Evolutionary conservation across 2,329 filamentous ascomycete genomes (phyloP), one percentile per base, ranked within the genome.

Genomic region (Fusarium dlaminii): DNA sequence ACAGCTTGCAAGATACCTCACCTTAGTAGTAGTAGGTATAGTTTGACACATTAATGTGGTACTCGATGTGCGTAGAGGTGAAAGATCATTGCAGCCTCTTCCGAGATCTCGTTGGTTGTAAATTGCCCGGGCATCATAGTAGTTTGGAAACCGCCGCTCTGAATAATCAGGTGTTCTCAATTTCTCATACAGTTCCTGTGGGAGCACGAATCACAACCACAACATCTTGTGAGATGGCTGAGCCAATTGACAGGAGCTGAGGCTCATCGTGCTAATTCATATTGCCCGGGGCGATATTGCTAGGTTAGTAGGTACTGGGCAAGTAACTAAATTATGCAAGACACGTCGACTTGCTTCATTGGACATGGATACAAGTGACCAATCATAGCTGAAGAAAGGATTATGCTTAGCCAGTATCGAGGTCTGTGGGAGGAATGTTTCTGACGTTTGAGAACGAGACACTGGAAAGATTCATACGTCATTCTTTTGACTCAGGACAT

Each of bases 301-400:
- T n/a, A 39, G 24, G 24, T 20, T 30, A 36, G 24, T 36, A 51
- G 27, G 30, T 59, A 36, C 52, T n/a, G 24, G 22, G 12, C 29
- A 43, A 30, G 27, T 56, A n/a, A 43, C 36, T 56, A 56, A 29
- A 34, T 37, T 30, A 78, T 79, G 78, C 78, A 78, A 75, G 78
- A 79, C 78, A 79, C 78, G 78, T 76, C 75, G 78, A 73, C 77
- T 61, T 61, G 37, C 54, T 30, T 68, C 60, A 55, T 48, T 54
- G 39, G 49, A 54, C 39, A 67, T 39, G 54, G 52, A n/a, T 54
- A 18, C 13, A 20, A 39, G 8, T 15, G 39, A 11, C 52, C 66
- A 70, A 70, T 70, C 36, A 34, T 42, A 54, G n/a, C 45, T 49
- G 30, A 42, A 37, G 18, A 54, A 27, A 29, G 8, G 18, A 48